phyloP scores from a whole-genome alignment of 179 eudicot genomes.

The Spinacia oleracea region DNA sequence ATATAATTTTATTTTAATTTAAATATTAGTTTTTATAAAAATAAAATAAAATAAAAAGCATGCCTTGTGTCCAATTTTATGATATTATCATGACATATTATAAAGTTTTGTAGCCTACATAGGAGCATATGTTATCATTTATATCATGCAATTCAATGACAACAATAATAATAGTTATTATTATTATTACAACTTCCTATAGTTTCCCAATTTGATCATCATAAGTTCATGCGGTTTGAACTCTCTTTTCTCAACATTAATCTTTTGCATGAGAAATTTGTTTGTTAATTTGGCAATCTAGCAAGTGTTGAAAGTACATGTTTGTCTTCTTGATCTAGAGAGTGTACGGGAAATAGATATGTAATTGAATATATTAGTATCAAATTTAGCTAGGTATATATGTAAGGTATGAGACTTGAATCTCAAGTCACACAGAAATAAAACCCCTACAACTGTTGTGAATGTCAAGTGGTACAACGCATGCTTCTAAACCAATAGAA shows the following conservation, averaged over 20 bases:
- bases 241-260: background rate
- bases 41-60: conserved; percentile 1
- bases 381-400: too few relatives aligned
- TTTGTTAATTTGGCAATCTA: background rate
- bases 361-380: too few relatives aligned
- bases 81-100: conserved; percentile 18
- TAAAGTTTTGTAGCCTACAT: conserved; percentile 23
- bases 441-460: too few relatives aligned
- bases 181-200: background rate
- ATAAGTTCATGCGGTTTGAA: background rate
- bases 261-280: background rate
- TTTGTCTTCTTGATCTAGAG: background rate
- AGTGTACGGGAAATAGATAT: background rate
- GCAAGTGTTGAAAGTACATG: background rate
- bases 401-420: too few relatives aligned
- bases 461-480: too few relatives aligned
- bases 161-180: background rate
- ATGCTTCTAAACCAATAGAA: too few relatives aligned
- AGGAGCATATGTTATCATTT: conserved; percentile 25
- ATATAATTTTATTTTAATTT: background rate
- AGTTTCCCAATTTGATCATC: background rate
- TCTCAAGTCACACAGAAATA: too few relatives aligned
- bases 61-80: conserved; percentile 22
- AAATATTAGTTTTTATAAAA: background rate
- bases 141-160: conserved; percentile 17